Evolutionary conservation across 306 rosid species (phyloP), one percentile per base, ranked within the genome.

Genomic region (Gynostemma pentaphyllum): DNA sequence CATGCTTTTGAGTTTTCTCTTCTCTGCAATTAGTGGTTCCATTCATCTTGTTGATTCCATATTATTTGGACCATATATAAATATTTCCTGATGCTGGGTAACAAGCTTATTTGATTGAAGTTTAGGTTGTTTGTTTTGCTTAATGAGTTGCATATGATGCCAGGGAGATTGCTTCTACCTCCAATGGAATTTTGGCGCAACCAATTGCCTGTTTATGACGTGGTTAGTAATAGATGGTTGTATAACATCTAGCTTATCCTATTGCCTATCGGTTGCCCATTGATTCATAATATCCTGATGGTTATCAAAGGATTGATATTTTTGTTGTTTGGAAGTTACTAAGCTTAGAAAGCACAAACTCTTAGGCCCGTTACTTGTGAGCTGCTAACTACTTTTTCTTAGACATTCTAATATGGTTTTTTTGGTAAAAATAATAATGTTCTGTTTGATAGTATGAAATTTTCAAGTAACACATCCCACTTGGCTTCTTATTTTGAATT

Each of bases 171-270:
- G 46, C 85, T 81, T 66, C 45, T 87, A 42, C 97, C 86, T 4
- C 46, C 88, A 22, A 46, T 89, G 66, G 92, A 89, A 74, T 89
- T 86, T 80, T 89, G 97, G 97, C 89, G 89, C 73, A 89, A 89
- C 70, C 94, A 86, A 53, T 23, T 69, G 62, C 83, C 94, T 8
- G 66, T 90, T 69, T 90, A 84, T 75, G 80, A 81, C 62, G 59
- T 60, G 85, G 97, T 90, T 66, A 59, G 84, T 80, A 60, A 40
- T 45, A 32, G 37, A 32, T n/a, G n/a, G n/a, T n/a, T 32, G 37
- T 7, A 10, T 70, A 19, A 47, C 59, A 13, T 49, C 32, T 2
- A 5, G 8, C 14, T 21, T 4, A 1, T 7, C 7, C 2, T n/a
- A 48, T 6, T 39, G 39, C 2, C 5, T 26, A 10, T 4, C 30